A percentile compares a stretch with the other conserved stretches of the same genome.
phyloP scores from a whole-genome alignment of 2,329 filamentous ascomycete species.

The Dactylella cylindrospora region DNA sequence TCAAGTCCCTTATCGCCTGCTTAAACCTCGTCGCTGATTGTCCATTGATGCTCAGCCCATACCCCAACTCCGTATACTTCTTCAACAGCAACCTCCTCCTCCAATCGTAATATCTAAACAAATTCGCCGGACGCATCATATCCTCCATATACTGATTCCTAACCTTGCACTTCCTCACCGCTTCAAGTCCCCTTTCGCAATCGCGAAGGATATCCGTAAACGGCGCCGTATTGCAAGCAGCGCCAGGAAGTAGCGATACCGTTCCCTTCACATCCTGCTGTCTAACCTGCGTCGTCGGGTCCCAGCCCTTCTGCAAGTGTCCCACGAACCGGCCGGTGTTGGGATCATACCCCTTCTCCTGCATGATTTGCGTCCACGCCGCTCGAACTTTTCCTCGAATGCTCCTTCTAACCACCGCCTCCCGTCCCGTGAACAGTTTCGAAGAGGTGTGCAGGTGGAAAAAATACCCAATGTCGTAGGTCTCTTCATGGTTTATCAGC shows the following conservation, averaged over 20 bases:
- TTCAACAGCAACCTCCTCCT: slow-evolving; percentile 22
- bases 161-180: slow-evolving; percentile 11
- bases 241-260: slow-evolving; percentile 27
- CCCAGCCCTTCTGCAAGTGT: slow-evolving; percentile 15
- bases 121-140: slow-evolving; percentile 27
- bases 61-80: slow-evolving; percentile 17
- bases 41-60: slow-evolving; percentile 12
- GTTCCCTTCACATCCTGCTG: slow-evolving; percentile 29
- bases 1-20: slow-evolving; percentile 13
- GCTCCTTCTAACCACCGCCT: slow-evolving; percentile 21
- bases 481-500: slow-evolving; percentile 25
- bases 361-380: slow-evolving; percentile 30
- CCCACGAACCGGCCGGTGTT: slow-evolving; percentile 21
- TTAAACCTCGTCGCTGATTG: slow-evolving; percentile 7
- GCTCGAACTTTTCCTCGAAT: slow-evolving; percentile 29
- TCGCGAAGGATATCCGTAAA: slow-evolving; percentile 10
- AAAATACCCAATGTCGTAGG: slow-evolving; percentile 31
- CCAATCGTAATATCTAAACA: slow-evolving; percentile 35
- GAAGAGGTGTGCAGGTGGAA: slow-evolving; percentile 42
- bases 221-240: slow-evolving; percentile 13
- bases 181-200: slow-evolving; percentile 24
- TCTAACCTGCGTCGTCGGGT: slow-evolving; percentile 7
- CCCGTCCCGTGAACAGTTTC: slow-evolving; percentile 20
- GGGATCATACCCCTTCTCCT: slow-evolving; percentile 18
- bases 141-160: slow-evolving; percentile 16